phyloP scores from a whole-genome alignment of 352 stramenopile species.

The Phytophthora constricta region DNA sequence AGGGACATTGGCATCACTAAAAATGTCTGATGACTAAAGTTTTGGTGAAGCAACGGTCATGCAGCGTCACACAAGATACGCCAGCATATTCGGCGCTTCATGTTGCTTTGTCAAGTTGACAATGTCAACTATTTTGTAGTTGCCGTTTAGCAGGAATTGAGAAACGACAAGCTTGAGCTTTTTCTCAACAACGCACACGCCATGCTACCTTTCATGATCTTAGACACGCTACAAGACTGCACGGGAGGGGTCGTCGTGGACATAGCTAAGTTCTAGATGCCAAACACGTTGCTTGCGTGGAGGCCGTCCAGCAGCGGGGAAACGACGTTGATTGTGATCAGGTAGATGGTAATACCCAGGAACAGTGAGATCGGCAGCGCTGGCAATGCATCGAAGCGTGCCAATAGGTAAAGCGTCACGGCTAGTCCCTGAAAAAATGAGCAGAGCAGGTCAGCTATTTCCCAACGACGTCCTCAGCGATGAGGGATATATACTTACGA shows the following conservation, averaged over 20 bases:
- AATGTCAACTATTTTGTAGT: no score
- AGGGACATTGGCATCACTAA: no score
- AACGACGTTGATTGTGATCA: constrained; percentile 44
- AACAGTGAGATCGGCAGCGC: constrained; percentile 97
- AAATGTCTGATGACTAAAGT: neutral
- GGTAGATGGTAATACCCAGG: constrained; percentile 60
- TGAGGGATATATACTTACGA: constrained; percentile 58
- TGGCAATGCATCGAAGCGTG: constrained; percentile 92
- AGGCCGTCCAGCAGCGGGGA: constrained; percentile 47
- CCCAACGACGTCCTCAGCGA: neutral
- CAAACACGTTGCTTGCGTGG: constrained; percentile 22
- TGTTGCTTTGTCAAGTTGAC: neutral
- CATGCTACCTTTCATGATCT: no score
- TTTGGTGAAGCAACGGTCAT: neutral
- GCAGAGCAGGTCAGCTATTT: constrained; percentile 3
- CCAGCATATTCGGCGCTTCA: no score
- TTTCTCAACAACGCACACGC: no score
- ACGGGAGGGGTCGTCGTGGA: no score
- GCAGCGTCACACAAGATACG: no score
- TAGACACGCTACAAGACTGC: no score
- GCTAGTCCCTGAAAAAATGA: constrained; percentile 67
- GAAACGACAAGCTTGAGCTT: no score
- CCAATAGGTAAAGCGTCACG: constrained; percentile 93
- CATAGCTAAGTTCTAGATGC: constrained; percentile 26
- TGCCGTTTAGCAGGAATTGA: no score